Evolutionary conservation across 179 eudicot species (phyloP), one percentile per base, ranked within the genome.

Genomic region (Silene noctiflora): DNA sequence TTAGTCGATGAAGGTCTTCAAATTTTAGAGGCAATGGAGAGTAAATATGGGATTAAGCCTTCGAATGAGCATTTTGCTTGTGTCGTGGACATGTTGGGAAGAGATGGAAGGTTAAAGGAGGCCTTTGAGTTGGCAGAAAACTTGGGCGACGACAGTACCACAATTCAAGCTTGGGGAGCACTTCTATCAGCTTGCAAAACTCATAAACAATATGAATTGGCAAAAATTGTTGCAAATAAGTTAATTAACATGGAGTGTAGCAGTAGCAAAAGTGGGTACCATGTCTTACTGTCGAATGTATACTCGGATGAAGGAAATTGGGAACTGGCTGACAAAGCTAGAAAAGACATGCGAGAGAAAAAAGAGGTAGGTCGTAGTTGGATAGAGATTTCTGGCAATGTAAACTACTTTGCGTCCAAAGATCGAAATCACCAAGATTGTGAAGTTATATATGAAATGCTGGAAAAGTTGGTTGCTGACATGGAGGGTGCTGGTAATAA

Each of bases 101-200:
- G 90, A 80, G 89, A 79, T 73, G 92, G 92, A 53, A 82, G 89
- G 80, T 84, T 90, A 29, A 68, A 2, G 29, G 92, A 90, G 71
- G 96, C 92, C 42, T 86, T 83, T 74, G 80, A 84, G 66, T 82
- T 89, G 78, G 91, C 86, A 66, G 79, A 81, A 68, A 73, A 72
- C 6, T 71, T 90, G 78, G 91, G 88, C 10, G 85, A 82, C 66
- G 86, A 81, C 13, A 85, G 81, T 64, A 53, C 82, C 68, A 80
- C 85, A 4, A 39, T 87, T 68, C 85, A 86, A 79, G 89, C 91
- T 29, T 90, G 96, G 96, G 96, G 96, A 53, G 87, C 92, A 48
- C 84, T 90, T 42, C 80, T 90, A 39, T 81, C 86, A n/a, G 86
- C 91, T 31, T 89, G 92, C 76, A 84, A 74, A 80, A 78, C 80